Conservation (phyloP, 1,284 basidiomycete species). For the Inonotus obliquus region DNA sequence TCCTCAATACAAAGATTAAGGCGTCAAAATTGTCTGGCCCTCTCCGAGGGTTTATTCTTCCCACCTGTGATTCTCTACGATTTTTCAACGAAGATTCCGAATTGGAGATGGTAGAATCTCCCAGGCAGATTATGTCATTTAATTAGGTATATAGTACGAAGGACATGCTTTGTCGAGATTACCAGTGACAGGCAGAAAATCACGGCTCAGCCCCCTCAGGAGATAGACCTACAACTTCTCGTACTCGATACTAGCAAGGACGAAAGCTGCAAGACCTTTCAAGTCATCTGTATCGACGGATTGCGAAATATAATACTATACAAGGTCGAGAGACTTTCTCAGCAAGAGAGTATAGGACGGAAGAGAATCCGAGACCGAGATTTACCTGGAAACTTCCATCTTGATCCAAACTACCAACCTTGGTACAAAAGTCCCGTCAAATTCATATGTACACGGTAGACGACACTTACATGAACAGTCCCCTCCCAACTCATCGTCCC, state of each 20-base stretch:
- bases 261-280: constrained; percentile 43
- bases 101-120: too few species aligned
- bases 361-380: too few species aligned
- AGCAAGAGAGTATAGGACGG: constrained; percentile 20
- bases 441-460: background rate
- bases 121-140: too few species aligned
- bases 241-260: constrained; percentile 43
- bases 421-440: constrained; percentile 9
- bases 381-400: constrained; percentile 39
- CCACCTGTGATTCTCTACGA: too few species aligned
- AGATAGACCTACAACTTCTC: constrained; percentile 24
- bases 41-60: too few species aligned
- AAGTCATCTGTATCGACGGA: constrained; percentile 39
- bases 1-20: too few species aligned
- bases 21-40: too few species aligned
- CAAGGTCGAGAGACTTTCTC: background rate
- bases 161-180: too few species aligned
- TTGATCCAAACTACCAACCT: constrained; percentile 40
- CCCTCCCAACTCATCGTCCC: constrained; percentile 42
- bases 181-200: too few species aligned
- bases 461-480: constrained; percentile 34
- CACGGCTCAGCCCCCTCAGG: too few species aligned
- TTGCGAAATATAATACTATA: constrained; percentile 40
- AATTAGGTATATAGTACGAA: too few species aligned
- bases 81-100: too few species aligned